A percentile compares a stretch with the other conserved stretches of the same genome.
These are phyloP conservation scores for Solanum lycopersicoides DNA, from an alignment of 257 asterid genomes.

Conservation along the genomic window DNA sequence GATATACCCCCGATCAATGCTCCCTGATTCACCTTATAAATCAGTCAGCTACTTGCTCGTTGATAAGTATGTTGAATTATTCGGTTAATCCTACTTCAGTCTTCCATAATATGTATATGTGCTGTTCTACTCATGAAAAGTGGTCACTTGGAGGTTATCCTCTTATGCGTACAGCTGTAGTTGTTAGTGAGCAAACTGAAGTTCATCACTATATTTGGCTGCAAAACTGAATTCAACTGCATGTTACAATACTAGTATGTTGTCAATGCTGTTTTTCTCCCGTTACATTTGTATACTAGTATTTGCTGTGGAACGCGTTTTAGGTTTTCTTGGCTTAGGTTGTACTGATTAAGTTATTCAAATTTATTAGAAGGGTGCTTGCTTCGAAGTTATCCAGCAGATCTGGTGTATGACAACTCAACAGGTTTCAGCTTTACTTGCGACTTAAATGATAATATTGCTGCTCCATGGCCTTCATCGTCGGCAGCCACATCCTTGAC, in stretches of 20 bases:
- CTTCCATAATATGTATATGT: neutral
- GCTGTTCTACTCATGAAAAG: neutral
- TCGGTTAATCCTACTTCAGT: neutral
- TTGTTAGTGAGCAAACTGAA: neutral
- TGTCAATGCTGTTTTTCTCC: neutral
- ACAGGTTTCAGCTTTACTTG: constrained; percentile 89
- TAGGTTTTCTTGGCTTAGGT: neutral
- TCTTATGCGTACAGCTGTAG: neutral
- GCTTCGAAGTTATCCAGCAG: constrained; percentile 77
- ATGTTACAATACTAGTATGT: neutral
- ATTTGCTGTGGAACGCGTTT: neutral
- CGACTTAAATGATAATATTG: constrained; percentile 82
- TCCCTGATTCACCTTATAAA: neutral
- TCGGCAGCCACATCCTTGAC: constrained; percentile 64
- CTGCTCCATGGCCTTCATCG: constrained; percentile 98
- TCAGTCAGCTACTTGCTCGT: neutral
- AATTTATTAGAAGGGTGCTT: constrained; percentile 55
- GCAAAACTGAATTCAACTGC: neutral
- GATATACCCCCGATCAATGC: neutral
- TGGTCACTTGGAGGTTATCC: neutral
- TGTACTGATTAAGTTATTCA: neutral
- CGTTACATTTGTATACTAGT: neutral
- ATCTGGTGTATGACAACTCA: constrained; percentile 73
- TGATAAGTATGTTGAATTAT: neutral
- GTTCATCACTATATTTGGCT: neutral